Percentiles rank a stretch among this genome's conserved stretches.
phyloP scores from a whole-genome alignment of 768 basidiomycete species.

The Dioszegia hungarica region DNA sequence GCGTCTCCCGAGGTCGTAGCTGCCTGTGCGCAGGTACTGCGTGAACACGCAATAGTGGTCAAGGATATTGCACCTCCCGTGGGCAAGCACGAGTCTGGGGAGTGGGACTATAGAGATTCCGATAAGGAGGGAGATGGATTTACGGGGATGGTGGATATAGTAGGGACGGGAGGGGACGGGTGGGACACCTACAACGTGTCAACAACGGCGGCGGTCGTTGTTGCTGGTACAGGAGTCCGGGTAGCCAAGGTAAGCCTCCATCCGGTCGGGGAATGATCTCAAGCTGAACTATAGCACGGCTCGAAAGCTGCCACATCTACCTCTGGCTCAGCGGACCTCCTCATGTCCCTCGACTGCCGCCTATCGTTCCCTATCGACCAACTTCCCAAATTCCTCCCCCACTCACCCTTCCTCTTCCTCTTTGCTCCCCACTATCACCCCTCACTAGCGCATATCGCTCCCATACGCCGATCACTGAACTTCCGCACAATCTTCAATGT shows the following conservation, averaged over 20 bases:
- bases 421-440: slow-evolving; percentile 94
- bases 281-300: slow-evolving; percentile 62
- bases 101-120: slow-evolving; percentile 44
- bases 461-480: slow-evolving; percentile 76
- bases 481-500: slow-evolving; percentile 97
- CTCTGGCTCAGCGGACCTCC: slow-evolving; percentile 88
- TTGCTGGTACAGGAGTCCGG: slow-evolving; percentile 86
- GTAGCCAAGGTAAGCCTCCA: slow-evolving; percentile 73
- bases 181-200: slow-evolving; percentile 96
- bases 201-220: slow-evolving; percentile 87
- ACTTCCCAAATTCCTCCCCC: slow-evolving; percentile 54
- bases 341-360: slow-evolving; percentile 73
- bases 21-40: slow-evolving; percentile 70
- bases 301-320: slow-evolving; percentile 79
- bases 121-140: slow-evolving; percentile 46
- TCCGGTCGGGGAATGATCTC: neutral
- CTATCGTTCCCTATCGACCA: slow-evolving; percentile 58
- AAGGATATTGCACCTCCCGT: slow-evolving; percentile 48
- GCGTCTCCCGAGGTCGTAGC: slow-evolving; percentile 68
- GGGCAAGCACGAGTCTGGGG: slow-evolving; percentile 18
- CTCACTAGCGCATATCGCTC: slow-evolving; percentile 70
- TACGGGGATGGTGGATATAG: slow-evolving; percentile 62
- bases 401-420: slow-evolving; percentile 79
- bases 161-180: slow-evolving; percentile 92
- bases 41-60: slow-evolving; percentile 63